Evolutionary conservation across 257 asterid genomes (phyloP).

Genomic region (Schizonepeta tenuifolia): DNA sequence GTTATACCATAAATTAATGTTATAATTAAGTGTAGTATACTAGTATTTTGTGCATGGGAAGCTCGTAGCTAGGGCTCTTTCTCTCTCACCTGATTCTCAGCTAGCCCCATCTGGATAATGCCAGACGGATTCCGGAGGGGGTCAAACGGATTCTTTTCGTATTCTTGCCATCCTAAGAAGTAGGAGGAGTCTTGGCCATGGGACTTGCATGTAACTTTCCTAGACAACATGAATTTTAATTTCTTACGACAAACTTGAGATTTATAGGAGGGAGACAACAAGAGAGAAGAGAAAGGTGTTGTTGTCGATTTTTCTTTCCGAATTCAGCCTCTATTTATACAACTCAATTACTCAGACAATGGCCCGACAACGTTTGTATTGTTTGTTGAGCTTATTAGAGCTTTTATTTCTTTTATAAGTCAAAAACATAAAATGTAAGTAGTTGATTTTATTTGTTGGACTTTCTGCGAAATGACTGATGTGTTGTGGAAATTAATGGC

Average conservation of each 20-base stretch:
- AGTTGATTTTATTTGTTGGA: slow-evolving; percentile 24
- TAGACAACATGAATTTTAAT: slow-evolving; percentile 50
- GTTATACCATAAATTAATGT: no score
- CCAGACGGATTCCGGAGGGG: slow-evolving; percentile 49
- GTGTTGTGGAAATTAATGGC: neutral
- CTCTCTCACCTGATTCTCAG: slow-evolving; percentile 52
- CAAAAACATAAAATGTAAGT: neutral
- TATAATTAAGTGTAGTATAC: no score
- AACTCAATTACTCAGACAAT: neutral
- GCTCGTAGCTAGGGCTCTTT: no score
- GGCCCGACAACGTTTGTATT: slow-evolving; percentile 33
- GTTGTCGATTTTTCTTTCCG: neutral
- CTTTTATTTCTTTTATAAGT: neutral
- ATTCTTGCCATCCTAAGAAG: slow-evolving; percentile 56
- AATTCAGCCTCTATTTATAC: slow-evolving; percentile 29
- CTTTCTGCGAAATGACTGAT: slow-evolving; percentile 3
- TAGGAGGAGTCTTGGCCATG: slow-evolving; percentile 60
- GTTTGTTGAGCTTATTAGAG: slow-evolving; percentile 19
- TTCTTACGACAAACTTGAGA: slow-evolving; percentile 16
- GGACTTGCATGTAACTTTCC: slow-evolving; percentile 52
- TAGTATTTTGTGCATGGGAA: neutral
- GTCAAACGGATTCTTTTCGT: slow-evolving; percentile 51
- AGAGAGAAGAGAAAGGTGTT: neutral
- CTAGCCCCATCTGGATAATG: slow-evolving; percentile 61
- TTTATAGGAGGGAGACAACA: neutral